Evolutionary conservation across 1,139 yeast species (phyloP).

Genomic region (Nakaseomyces glabratus): DNA sequence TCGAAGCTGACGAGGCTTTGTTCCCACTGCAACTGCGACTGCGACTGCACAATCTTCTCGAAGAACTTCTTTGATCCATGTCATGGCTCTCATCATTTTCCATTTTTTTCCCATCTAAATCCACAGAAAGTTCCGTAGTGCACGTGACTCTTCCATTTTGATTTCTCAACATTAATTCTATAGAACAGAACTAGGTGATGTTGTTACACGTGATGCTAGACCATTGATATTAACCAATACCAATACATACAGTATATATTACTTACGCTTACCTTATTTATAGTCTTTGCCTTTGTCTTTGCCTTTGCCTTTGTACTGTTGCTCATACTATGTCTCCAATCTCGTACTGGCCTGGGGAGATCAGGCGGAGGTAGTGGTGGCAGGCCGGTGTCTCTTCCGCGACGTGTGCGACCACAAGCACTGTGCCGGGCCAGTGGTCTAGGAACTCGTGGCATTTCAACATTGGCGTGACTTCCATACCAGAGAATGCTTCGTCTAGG

Average conservation of each 20-base stretch:
- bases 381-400: slow-evolving; percentile 50
- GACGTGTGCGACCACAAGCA: slow-evolving; percentile 72
- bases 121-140: no score
- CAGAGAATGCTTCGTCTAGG: slow-evolving; percentile 88
- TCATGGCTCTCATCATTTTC: no score
- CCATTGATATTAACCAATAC: no score
- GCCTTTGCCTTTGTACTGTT: background rate
- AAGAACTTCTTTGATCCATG: no score
- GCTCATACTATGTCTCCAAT: slow-evolving; percentile 14
- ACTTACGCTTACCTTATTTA: background rate
- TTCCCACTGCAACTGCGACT: no score
- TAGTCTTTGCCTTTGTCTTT: background rate
- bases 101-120: no score
- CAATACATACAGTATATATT: background rate
- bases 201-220: no score
- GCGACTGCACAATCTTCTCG: no score
- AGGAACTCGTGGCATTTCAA: slow-evolving; percentile 58
- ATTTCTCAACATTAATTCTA: no score
- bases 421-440: slow-evolving; percentile 55
- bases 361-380: slow-evolving; percentile 39
- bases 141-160: no score
- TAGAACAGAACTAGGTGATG: no score
- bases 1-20: no score
- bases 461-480: slow-evolving; percentile 68
- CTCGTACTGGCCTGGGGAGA: slow-evolving; percentile 31